Conservation (phyloP, 257 asterid species). For the Avicennia marina region DNA sequence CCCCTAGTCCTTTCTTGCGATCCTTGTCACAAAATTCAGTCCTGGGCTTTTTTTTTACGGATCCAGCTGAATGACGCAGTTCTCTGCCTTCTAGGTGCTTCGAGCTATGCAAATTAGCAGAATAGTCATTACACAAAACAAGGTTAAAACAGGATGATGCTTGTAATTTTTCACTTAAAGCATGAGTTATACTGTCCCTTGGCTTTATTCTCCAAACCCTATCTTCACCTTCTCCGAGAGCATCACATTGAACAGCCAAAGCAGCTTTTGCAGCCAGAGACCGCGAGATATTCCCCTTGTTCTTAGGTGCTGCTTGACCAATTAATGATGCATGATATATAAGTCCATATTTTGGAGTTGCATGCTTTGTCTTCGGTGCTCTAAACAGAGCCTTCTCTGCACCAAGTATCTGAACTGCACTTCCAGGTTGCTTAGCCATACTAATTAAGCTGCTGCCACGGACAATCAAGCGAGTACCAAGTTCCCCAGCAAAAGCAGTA, state of each 20-base stretch:
- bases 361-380: constrained; percentile 86
- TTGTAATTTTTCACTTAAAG: background rate
- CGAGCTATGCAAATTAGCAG: constrained; percentile 43
- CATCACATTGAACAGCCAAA: constrained; percentile 71
- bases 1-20: constrained; percentile 69
- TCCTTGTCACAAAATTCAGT: constrained; percentile 82
- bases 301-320: constrained; percentile 93
- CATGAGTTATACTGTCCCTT: constrained; percentile 27
- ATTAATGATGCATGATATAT: constrained; percentile 89
- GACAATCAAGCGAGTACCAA: constrained; percentile 94
- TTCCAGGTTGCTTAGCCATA: constrained; percentile 96
- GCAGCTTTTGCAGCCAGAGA: constrained; percentile 90
- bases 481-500: constrained; percentile 91
- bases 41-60: constrained; percentile 79
- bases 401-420: constrained; percentile 91
- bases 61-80: constrained; percentile 66
- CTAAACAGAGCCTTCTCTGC: constrained; percentile 92
- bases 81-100: constrained; percentile 77
- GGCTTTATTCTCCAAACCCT: constrained; percentile 78
- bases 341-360: constrained; percentile 88
- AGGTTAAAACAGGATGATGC: background rate
- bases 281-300: constrained; percentile 86
- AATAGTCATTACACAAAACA: background rate
- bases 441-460: constrained; percentile 91
- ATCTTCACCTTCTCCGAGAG: constrained; percentile 72